These are phyloP conservation scores for Pleurotus tuoliensis DNA, from an alignment of 768 basidiomycete species.

Conservation along the genomic window DNA sequence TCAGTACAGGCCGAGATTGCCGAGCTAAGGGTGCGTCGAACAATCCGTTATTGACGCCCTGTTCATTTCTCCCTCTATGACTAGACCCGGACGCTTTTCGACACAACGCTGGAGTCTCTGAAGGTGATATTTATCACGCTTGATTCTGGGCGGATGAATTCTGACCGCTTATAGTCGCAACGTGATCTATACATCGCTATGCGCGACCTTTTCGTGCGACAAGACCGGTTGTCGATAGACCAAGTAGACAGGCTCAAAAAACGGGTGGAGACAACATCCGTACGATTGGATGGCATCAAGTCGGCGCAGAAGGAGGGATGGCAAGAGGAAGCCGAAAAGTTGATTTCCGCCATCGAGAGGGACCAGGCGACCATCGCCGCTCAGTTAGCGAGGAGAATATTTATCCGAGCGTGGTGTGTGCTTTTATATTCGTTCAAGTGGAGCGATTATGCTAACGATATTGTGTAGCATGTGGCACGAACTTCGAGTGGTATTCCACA, in stretches of 20 bases:
- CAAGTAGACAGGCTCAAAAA: constrained; percentile 86
- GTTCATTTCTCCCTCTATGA: background rate
- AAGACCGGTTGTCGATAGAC: constrained; percentile 86
- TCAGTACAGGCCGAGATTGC: constrained; percentile 71
- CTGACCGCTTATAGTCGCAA: constrained; percentile 45
- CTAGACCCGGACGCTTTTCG: constrained; percentile 60
- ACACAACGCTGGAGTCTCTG: constrained; percentile 70
- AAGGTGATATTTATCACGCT: constrained; percentile 45
- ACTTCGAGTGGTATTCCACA: constrained; percentile 87
- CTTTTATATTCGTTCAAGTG: too few relatives aligned
- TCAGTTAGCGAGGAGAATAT: constrained; percentile 74
- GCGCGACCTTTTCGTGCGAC: constrained; percentile 81
- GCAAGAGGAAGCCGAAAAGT: constrained; percentile 81
- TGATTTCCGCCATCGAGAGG: constrained; percentile 69
- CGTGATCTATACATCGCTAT: constrained; percentile 85
- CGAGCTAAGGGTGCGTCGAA: constrained; percentile 60
- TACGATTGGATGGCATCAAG: constrained; percentile 75
- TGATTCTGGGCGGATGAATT: constrained; percentile 9
- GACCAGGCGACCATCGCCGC: constrained; percentile 80
- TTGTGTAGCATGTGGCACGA: constrained; percentile 86
- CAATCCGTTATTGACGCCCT: background rate
- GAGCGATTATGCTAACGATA: background rate
- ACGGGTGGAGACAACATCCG: constrained; percentile 70
- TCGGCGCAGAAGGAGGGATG: constrained; percentile 74
- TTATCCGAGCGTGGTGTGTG: constrained; percentile 80